Conservation (phyloP, 495 filamentous ascomycete genomes). For the Parachaetomium inaequale region DNA sequence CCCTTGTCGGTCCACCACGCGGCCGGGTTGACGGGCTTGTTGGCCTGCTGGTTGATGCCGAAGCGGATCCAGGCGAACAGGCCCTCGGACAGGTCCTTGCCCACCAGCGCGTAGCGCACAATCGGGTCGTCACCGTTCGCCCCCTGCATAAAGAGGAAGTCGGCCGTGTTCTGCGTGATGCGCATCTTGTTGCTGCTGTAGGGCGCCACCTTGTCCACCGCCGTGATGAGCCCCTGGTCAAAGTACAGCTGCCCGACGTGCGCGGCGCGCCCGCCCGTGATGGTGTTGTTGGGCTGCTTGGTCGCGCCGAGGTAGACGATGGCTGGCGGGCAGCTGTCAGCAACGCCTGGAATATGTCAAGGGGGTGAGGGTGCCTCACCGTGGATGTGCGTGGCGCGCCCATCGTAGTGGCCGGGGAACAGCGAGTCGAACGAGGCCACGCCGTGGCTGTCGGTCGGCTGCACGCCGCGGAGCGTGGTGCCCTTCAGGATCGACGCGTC, state of each 20-base stretch:
- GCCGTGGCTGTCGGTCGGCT: constrained; percentile 47
- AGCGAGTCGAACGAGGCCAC: constrained; percentile 50
- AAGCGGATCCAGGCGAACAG: constrained; percentile 56
- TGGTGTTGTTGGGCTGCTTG: constrained; percentile 48
- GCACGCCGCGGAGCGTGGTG: constrained; percentile 52
- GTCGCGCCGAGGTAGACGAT: constrained; percentile 48
- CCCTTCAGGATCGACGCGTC: constrained; percentile 47
- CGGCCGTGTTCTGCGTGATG: constrained; percentile 51
- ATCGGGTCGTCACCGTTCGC: constrained; percentile 55
- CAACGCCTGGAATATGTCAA: background rate
- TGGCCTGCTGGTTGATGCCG: constrained; percentile 46
- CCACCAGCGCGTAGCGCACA: constrained; percentile 52
- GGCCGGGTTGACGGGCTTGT: constrained; percentile 28
- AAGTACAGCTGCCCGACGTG: constrained; percentile 65
- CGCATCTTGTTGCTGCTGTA: constrained; percentile 54
- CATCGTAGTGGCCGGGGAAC: constrained; percentile 56
- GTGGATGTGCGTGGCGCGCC: constrained; percentile 47
- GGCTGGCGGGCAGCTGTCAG: constrained; percentile 22
- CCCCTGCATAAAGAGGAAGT: constrained; percentile 48
- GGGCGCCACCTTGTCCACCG: constrained; percentile 46
- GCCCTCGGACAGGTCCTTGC: constrained; percentile 52
- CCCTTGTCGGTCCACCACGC: constrained; percentile 30
- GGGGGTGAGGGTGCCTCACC: constrained; percentile 13
- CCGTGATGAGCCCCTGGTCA: constrained; percentile 48
- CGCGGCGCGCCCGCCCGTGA: constrained; percentile 46